phyloP scores from a whole-genome alignment of 2,329 filamentous ascomycete genomes.

The Epichloe aotearoae region DNA sequence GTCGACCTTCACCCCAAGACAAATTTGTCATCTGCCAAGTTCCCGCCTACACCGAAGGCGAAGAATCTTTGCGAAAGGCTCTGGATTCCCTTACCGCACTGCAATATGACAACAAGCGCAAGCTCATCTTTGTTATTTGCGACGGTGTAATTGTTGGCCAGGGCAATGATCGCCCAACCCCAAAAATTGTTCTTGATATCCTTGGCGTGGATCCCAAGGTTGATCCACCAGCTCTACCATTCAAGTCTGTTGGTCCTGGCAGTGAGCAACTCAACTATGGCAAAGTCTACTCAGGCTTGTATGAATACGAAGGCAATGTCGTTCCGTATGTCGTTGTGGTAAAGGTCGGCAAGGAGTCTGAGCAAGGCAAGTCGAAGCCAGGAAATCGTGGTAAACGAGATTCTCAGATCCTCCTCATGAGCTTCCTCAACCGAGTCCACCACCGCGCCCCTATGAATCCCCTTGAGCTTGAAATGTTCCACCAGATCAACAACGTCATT shows the following conservation, averaged over 20 bases:
- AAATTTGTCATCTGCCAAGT: conserved; percentile 99
- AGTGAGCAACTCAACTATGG: conserved; percentile 94
- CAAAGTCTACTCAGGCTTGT: conserved; percentile 95
- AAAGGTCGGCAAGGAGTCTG: conserved; percentile 94
- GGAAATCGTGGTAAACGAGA: conserved; percentile 98
- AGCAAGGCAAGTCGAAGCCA: conserved; percentile 80
- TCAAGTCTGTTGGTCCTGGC: conserved; percentile 82
- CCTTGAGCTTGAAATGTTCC: conserved; percentile 94
- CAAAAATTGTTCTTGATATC: conserved; percentile 95
- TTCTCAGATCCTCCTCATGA: conserved; percentile 90
- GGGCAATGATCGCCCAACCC: conserved; percentile 91
- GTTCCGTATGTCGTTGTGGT: conserved; percentile 93
- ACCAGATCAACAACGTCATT: conserved; percentile 98
- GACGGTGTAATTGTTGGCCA: conserved; percentile 94
- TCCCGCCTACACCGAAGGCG: conserved; percentile 93
- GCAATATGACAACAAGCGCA: conserved; percentile 96
- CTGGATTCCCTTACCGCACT: conserved; percentile 88
- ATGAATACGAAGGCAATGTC: conserved; percentile 94
- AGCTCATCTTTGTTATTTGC: conserved; percentile 91
- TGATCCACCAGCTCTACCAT: conserved; percentile 84
- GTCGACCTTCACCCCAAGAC: conserved; percentile 79
- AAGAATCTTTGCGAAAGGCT: conserved; percentile 85
- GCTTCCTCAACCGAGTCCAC: conserved; percentile 95
- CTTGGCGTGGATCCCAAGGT: conserved; percentile 94
- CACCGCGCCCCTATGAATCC: conserved; percentile 90